These are phyloP conservation scores for Xerocomellus intermedius DNA, from an alignment of 768 basidiomycete species.

Conservation along the genomic window DNA sequence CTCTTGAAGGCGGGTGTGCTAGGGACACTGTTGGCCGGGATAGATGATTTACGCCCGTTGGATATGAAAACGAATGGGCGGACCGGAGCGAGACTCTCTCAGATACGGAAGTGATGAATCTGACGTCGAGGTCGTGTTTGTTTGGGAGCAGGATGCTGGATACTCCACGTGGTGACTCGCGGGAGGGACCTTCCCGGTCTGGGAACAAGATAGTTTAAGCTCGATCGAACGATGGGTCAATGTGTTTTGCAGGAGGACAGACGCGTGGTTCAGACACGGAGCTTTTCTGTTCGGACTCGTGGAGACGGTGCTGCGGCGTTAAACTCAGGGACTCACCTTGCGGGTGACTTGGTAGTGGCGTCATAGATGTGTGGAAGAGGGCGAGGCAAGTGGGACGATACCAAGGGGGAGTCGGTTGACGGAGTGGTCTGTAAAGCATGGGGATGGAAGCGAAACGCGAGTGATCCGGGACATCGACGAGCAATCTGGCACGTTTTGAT, in stretches of 20 bases:
- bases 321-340: constrained; percentile 15
- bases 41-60: constrained; percentile 11
- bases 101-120: constrained; percentile 2
- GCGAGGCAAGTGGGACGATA: background rate
- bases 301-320: constrained; percentile 26
- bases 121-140: constrained; percentile 1
- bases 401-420: background rate
- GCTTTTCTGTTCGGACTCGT: constrained; percentile 16
- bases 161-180: background rate
- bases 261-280: constrained; percentile 14
- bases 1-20: background rate
- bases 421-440: background rate
- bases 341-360: constrained; percentile 10
- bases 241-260: constrained; percentile 16
- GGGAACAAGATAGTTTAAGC: background rate
- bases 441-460: background rate
- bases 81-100: background rate
- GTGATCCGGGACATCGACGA: background rate
- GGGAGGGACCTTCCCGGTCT: background rate
- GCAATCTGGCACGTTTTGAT: constrained; percentile 24
- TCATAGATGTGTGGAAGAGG: background rate
- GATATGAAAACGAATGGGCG: constrained; percentile 5
- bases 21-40: background rate
- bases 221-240: constrained; percentile 13
- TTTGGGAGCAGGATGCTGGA: background rate